Percentiles rank a stretch among this genome's conserved stretches.
These are phyloP conservation scores for Eutrema salsugineum DNA, from an alignment of 441 rosid species.

Conservation along the genomic window DNA sequence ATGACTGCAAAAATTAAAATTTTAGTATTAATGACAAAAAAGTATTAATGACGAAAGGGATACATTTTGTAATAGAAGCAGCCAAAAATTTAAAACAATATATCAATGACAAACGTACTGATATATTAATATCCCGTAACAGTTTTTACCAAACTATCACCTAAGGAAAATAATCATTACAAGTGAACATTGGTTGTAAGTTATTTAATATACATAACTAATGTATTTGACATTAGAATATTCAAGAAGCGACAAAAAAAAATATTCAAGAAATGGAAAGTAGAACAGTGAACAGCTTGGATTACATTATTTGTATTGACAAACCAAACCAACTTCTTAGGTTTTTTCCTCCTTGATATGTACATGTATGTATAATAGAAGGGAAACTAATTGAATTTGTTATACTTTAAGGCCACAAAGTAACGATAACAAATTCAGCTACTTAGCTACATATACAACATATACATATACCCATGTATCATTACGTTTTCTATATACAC, in stretches of 20 bases:
- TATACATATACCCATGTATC: no score
- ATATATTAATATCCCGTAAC: background rate
- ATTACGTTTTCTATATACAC: no score
- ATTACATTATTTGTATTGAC: background rate
- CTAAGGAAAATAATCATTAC: conserved; percentile 13
- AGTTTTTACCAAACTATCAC: conserved; percentile 4
- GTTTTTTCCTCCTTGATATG: background rate
- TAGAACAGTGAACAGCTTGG: conserved; percentile 1
- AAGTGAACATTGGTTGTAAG: background rate
- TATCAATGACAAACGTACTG: background rate
- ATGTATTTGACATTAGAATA: background rate
- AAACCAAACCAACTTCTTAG: conserved; percentile 9
- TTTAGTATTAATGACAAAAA: background rate
- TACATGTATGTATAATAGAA: background rate
- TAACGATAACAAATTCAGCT: background rate
- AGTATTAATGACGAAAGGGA: background rate
- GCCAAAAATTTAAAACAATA: background rate
- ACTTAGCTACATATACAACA: no score
- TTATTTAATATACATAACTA: background rate
- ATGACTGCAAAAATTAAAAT: background rate
- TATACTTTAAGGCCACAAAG: background rate
- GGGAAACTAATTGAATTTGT: background rate
- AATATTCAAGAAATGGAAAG: conserved; percentile 21
- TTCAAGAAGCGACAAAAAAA: no score
- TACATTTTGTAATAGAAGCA: background rate